A percentile compares a stretch with the other conserved stretches of the same genome.
Conservation (phyloP, 1,139 yeast species). For the Maudiozyma humilis region DNA sequence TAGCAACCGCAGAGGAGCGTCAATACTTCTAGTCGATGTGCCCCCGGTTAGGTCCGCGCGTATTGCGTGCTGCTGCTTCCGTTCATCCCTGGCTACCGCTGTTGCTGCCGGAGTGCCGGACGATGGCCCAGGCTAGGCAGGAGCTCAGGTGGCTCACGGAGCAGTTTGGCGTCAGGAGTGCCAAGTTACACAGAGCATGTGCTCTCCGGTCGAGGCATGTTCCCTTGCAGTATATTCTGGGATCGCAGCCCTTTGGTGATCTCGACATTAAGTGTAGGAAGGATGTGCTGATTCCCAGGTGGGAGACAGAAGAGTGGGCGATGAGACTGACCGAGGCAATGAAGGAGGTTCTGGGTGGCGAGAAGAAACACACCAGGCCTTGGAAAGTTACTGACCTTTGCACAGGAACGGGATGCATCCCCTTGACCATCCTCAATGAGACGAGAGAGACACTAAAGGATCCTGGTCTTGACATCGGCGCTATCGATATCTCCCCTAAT, state of each 20-base stretch:
- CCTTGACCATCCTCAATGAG: constrained; percentile 25
- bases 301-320: constrained; percentile 96
- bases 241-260: constrained; percentile 78
- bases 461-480: constrained; percentile 32
- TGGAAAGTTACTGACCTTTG: constrained; percentile 59
- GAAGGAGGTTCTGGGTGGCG: neutral
- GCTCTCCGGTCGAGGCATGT: constrained; percentile 38
- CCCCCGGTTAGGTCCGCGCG: constrained; percentile 7
- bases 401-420: constrained; percentile 87
- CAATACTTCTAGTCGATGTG: too few species aligned
- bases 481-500: constrained; percentile 49
- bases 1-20: too few species aligned
- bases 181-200: constrained; percentile 22
- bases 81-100: constrained; percentile 18
- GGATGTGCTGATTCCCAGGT: constrained; percentile 78
- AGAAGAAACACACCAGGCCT: neutral
- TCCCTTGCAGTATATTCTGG: constrained; percentile 79
- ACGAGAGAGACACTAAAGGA: neutral
- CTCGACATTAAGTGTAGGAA: constrained; percentile 51
- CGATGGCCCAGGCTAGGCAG: constrained; percentile 31
- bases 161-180: constrained; percentile 9
- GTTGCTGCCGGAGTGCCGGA: constrained; percentile 33
- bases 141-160: constrained; percentile 47
- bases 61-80: constrained; percentile 5
- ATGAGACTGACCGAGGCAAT: constrained; percentile 32